Evolutionary conservation across 805 yeast genomes (phyloP), one percentile per base, ranked within the genome.

Genomic region (Candida anglica): DNA sequence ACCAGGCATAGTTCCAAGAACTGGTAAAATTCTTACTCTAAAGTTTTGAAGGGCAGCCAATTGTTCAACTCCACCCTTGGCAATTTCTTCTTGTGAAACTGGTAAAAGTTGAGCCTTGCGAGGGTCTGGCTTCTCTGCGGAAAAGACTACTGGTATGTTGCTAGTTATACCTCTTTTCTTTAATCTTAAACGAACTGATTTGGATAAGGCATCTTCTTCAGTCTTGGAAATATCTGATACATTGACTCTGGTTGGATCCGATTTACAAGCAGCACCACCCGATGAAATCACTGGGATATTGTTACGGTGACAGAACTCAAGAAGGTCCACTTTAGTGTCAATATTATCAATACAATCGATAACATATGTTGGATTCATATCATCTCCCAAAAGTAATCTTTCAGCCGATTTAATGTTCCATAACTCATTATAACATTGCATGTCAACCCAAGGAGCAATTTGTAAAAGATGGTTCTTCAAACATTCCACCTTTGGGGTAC

Each of bases 241-340:
- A 53, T 87, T 85, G 37, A 93, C 77, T 50, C 98, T 71, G 3
- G 97, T 82, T 9, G 98, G 94, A 54, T 93, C 99, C 33, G 95
- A 82, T 57, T 93, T 93, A 47, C 96, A 83, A 4, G 96, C 95
- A 1, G 99, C 98, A 18, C 99, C 99, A 79, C 94, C 94, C 1
- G 96, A 85, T 4, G 95, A 80, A 25, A 93, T 74, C 20, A 88
- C 83, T n/a, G 75, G 76, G 21, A 91, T 53, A 2, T 69, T 57
- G 28, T 77, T 61, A 13, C 70, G 67, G 52, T 79, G 65, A 44
- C 95, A 81, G 58, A 71, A 89, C 20, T 80, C 79, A 44, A 93
- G 64, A 33, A 93, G 65, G 50, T 93, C 98, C 18, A 89, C 94
- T 52, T 93, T 93, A n/a, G 98, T 89, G 48, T 91, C 96, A 39